Conservation (phyloP, 805 yeast genomes). For the Starmerella tilneyi region DNA sequence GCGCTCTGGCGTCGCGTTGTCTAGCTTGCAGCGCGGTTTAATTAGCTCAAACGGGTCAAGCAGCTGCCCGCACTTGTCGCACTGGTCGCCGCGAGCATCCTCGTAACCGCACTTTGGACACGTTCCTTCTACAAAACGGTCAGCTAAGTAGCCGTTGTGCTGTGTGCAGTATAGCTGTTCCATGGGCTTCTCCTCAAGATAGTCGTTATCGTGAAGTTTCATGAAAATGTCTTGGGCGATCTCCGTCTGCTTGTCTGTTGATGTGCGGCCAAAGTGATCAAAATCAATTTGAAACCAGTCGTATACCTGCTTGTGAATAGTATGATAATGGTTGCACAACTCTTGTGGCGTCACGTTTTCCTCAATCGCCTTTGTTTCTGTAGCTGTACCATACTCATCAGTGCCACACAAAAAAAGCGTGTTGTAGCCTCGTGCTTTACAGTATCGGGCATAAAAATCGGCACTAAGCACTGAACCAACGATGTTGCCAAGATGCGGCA, state of each 20-base stretch:
- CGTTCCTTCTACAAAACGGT: conserved; percentile 91
- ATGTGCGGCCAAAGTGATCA: conserved; percentile 93
- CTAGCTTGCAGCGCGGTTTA: conserved; percentile 91
- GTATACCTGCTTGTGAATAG: conserved; percentile 78
- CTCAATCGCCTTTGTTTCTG: conserved; percentile 95
- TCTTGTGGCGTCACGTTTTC: conserved; percentile 82
- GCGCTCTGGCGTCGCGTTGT: conserved; percentile 68
- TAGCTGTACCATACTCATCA: conserved; percentile 98
- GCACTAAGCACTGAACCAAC: conserved; percentile 92
- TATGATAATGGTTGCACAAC: conserved; percentile 82
- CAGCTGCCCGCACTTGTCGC: conserved; percentile 89
- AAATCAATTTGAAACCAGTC: conserved; percentile 95
- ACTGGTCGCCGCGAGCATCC: conserved; percentile 98
- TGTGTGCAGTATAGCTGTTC: conserved; percentile 84
- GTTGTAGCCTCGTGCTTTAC: conserved; percentile 80
- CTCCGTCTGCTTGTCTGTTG: conserved; percentile 82
- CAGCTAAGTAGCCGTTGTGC: conserved; percentile 88
- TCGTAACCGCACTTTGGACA: conserved; percentile 93
- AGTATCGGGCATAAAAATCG: conserved; percentile 83
- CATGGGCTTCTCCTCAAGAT: conserved; percentile 74
- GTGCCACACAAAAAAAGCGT: conserved; percentile 89
- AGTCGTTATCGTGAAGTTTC: conserved; percentile 65
- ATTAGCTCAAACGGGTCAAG: conserved; percentile 88
- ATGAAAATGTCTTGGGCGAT: conserved; percentile 89
- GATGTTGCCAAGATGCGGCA: conserved; percentile 96